Conservation (phyloP, 768 basidiomycete genomes). For the Pholiota molesta region DNA sequence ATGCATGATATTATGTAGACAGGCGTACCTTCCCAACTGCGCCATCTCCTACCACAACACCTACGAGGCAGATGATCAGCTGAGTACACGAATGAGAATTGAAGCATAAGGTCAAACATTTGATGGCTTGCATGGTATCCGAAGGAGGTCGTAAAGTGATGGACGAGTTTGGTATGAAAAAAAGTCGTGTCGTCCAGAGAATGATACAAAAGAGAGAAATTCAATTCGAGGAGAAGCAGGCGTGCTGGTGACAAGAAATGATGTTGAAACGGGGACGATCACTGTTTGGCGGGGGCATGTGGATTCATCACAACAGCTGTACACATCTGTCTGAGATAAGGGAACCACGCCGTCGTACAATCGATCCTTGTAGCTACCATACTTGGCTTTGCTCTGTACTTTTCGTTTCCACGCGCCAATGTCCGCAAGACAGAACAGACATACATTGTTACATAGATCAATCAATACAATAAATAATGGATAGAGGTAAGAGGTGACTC, state of each 20-base stretch:
- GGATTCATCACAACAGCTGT: conserved; percentile 24
- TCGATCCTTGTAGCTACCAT: conserved; percentile 6
- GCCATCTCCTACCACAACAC: conserved; percentile 98
- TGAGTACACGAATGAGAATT: conserved; percentile 17
- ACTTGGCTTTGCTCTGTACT: conserved; percentile 1
- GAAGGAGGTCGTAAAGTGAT: conserved; percentile 23
- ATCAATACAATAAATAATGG: conserved; percentile 18
- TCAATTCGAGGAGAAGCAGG: conserved; percentile 22
- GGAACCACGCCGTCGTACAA: background rate
- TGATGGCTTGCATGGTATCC: conserved; percentile 84
- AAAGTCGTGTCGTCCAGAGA: conserved; percentile 25
- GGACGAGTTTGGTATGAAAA: conserved; percentile 16
- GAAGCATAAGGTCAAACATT: conserved; percentile 57
- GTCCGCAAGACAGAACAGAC: conserved; percentile 1
- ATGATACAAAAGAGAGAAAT: conserved; percentile 27
- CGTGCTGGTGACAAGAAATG: conserved; percentile 27
- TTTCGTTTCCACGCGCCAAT: conserved; percentile 1
- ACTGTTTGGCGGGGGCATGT: conserved; percentile 30
- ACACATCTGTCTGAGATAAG: conserved; percentile 15
- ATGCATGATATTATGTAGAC: conserved; percentile 8
- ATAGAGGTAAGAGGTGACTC: background rate
- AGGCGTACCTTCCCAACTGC: conserved; percentile 90
- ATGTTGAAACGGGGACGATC: conserved; percentile 30
- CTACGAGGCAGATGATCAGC: conserved; percentile 49
- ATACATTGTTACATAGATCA: conserved; percentile 18